Percentiles rank a stretch among this genome's conserved stretches.
Evolutionary conservation across 345 rosid genomes (phyloP).

Genomic region (Cardamine occulta): DNA sequence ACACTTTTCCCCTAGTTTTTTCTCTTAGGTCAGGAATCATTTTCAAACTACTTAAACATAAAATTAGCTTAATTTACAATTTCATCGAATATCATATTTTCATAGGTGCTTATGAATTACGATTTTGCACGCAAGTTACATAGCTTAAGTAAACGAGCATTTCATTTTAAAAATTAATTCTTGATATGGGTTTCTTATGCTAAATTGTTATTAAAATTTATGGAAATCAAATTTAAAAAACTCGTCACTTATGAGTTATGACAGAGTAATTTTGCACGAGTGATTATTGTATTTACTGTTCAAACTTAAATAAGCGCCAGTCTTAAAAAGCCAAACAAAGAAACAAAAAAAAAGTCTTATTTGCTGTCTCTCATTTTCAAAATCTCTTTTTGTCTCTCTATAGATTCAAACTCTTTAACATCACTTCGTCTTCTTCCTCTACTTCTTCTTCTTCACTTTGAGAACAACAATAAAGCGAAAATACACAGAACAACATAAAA

Average conservation of each 20-base stretch:
- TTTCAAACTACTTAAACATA: not conserved
- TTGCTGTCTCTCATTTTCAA: slow-evolving; percentile 44
- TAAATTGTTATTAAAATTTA: not conserved
- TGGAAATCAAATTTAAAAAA: not conserved
- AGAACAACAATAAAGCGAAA: not conserved
- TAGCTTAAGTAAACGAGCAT: not conserved
- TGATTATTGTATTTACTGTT: not conserved
- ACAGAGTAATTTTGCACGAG: not conserved
- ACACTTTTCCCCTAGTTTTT: not conserved
- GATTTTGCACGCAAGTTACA: not conserved
- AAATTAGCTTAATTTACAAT: not conserved
- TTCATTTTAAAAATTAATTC: not conserved
- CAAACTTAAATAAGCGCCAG: not conserved
- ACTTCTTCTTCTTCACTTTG: not conserved
- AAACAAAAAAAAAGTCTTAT: slow-evolving; percentile 10
- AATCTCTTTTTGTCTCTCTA: slow-evolving; percentile 8
- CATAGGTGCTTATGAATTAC: not conserved
- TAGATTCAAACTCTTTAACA: slow-evolving; percentile 6
- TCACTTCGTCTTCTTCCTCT: not conserved
- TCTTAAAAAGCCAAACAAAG: not conserved
- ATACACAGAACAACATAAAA: slow-evolving; percentile 6
- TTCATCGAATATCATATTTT: not conserved
- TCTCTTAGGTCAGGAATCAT: not conserved
- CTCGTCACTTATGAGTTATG: not conserved
- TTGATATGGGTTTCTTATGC: not conserved